Evolutionary conservation across 1,284 basidiomycete species (phyloP).

Genomic region (Tylopilus sp.): DNA sequence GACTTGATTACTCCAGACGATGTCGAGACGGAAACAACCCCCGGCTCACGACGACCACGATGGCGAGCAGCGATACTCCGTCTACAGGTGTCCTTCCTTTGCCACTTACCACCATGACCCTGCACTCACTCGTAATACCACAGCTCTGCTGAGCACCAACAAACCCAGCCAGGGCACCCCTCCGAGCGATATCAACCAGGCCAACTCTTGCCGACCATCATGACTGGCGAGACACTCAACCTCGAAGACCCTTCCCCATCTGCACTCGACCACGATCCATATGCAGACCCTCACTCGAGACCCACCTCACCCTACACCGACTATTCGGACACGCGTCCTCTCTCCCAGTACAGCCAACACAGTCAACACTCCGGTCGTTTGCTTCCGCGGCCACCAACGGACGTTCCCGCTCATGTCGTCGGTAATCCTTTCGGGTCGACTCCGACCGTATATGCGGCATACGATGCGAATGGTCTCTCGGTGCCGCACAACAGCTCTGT

Average conservation of each 20-base stretch:
- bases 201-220: constrained; percentile 34
- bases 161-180: constrained; percentile 11
- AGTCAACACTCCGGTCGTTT: constrained; percentile 24
- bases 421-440: constrained; percentile 26
- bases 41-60: constrained; percentile 11
- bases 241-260: constrained; percentile 28
- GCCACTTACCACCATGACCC: not conserved
- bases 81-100: constrained; percentile 5
- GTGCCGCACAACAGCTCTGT: constrained; percentile 21
- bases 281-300: constrained; percentile 21
- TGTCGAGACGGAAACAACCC: constrained; percentile 24
- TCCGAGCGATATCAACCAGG: constrained; percentile 35
- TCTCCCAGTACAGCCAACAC: constrained; percentile 29
- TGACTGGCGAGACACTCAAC: constrained; percentile 37
- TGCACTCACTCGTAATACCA: constrained; percentile 7
- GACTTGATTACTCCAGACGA: not conserved
- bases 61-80: not conserved
- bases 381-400: constrained; percentile 23
- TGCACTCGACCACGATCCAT: constrained; percentile 29
- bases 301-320: constrained; percentile 27
- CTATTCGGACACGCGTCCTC: constrained; percentile 20
- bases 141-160: constrained; percentile 4
- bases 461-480: constrained; percentile 20
- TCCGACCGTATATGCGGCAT: constrained; percentile 6
- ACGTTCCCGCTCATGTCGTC: constrained; percentile 14